Conservation (phyloP, 768 basidiomycete genomes). For the Chlorophyllum brunneum region DNA sequence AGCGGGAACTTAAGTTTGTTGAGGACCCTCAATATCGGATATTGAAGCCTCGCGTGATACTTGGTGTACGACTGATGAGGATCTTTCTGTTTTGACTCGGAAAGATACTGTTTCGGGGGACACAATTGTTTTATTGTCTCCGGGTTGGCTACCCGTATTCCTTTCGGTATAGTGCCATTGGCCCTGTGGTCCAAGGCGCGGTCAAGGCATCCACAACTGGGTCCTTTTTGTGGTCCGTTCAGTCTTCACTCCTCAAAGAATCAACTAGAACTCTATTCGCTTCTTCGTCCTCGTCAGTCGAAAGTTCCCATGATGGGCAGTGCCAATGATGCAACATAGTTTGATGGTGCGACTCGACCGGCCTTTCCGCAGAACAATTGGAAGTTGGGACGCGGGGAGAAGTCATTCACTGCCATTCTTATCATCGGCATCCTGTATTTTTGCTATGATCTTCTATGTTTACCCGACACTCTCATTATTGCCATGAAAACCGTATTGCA, state of each 20-base stretch:
- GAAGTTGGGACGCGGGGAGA: no score
- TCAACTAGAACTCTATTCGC: not conserved
- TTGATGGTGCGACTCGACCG: not conserved
- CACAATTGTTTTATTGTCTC: no score
- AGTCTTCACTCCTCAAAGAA: not conserved
- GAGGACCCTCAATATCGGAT: not conserved
- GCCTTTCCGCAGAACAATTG: not conserved
- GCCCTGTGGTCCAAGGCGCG: not conserved
- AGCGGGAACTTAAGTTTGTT: not conserved
- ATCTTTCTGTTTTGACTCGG: not conserved
- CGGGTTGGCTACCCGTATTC: no score
- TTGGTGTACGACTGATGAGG: not conserved
- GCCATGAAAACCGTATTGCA: slow-evolving; percentile 1
- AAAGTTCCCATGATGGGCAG: not conserved
- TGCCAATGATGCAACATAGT: not conserved
- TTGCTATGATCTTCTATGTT: no score
- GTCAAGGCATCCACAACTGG: no score
- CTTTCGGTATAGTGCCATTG: not conserved
- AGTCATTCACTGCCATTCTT: no score
- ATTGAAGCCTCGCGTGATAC: not conserved
- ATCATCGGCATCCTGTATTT: no score
- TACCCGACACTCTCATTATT: no score
- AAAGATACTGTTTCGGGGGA: no score
- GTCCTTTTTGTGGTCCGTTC: not conserved
- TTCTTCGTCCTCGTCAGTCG: not conserved